phyloP scores from a whole-genome alignment of 2,329 filamentous ascomycete species.

The Cordyceps cicadae region DNA sequence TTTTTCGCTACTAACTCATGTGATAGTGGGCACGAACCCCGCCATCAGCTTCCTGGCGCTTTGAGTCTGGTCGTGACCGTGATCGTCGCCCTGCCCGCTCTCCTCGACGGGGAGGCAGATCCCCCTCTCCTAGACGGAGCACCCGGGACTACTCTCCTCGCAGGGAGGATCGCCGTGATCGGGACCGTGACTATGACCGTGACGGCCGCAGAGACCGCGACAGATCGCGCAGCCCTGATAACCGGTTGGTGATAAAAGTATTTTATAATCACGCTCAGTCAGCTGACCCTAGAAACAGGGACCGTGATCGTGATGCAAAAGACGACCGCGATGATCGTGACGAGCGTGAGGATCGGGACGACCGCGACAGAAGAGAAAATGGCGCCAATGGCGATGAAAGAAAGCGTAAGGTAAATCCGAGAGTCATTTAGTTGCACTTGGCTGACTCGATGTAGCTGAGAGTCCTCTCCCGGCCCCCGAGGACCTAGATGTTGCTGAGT shows the following conservation, averaged over 20 bases:
- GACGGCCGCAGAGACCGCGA: constrained; percentile 69
- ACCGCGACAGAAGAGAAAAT: constrained; percentile 67
- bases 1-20: constrained; percentile 10
- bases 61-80: constrained; percentile 81
- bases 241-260: constrained; percentile 34
- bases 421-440: constrained; percentile 14
- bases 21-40: constrained; percentile 92
- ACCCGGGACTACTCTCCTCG: constrained; percentile 76
- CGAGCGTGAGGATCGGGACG: constrained; percentile 28
- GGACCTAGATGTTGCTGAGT: constrained; percentile 91
- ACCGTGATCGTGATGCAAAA: constrained; percentile 49
- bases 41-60: constrained; percentile 95
- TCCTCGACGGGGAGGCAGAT: constrained; percentile 60
- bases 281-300: constrained; percentile 24
- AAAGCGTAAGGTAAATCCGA: constrained; percentile 56
- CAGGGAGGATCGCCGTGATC: constrained; percentile 78
- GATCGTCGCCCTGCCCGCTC: constrained; percentile 55
- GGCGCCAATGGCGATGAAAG: constrained; percentile 78
- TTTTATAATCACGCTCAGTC: neutral
- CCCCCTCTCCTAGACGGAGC: constrained; percentile 69
- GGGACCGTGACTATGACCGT: constrained; percentile 71
- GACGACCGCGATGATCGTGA: constrained; percentile 66
- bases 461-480: constrained; percentile 80
- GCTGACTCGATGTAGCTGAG: constrained; percentile 44
- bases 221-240: constrained; percentile 64